Evolutionary conservation across 2,329 filamentous ascomycete species (phyloP), one percentile per base, ranked within the genome.

Genomic region (Anthostomella pinea): DNA sequence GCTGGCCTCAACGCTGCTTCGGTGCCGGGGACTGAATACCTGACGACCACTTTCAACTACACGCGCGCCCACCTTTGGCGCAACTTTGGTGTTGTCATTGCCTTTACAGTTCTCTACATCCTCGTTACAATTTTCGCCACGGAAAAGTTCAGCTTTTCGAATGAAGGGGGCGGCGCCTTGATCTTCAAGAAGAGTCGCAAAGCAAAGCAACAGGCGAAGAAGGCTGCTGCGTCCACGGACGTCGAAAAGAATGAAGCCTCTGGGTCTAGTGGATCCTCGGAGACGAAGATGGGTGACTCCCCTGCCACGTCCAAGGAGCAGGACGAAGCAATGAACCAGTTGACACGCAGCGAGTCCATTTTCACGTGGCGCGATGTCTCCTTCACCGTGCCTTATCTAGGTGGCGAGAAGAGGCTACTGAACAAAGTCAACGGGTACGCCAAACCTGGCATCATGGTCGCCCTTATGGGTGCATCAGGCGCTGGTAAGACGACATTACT

Each of bases 401-500:
- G 75, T 5, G 79, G 79, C 29, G 71, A 72, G 37, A 66, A 78
- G 33, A 72, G 76, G 56, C 67, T 87, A 1, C 66, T 87, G 30
- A 83, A 86, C 52, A 72, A 79, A 5, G 77, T 93, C 41, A 82
- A 72, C 39, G 87, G 87, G 2, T 91, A 86, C 49, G 86, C 81
- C 2, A 89, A 88, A 53, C 87, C 87, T 1, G 87, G 87, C 13
- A 64, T 84, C 13, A 81, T 94, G 75, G 80, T 87, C 27, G 87
- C 87, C 0, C 67, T 94, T 1, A 87, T 93, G 71, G 88, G 88
- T 35, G 85, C 84, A 2, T 87, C 79, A 4, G 86, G 85, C 27
- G 87, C 88, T 7, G 88, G 87, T 9, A 94, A 94, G 64, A 90
- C 86, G 0, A 93, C 87, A 0, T 67, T 94, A 0, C 70, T 94